These are phyloP conservation scores for Croton laevigatus DNA, from an alignment of 441 rosid species.

Conservation along the genomic window DNA sequence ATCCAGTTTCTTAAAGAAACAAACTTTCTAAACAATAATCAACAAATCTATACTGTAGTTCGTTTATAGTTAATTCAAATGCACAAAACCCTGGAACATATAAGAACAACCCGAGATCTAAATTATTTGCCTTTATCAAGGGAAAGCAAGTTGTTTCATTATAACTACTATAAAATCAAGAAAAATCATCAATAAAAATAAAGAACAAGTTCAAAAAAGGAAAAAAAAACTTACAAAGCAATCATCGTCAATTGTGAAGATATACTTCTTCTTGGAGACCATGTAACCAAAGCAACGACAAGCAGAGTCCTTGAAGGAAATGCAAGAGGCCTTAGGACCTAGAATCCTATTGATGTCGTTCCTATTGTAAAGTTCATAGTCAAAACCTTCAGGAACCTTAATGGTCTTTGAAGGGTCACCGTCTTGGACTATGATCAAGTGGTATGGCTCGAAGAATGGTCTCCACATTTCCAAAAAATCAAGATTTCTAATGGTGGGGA, in stretches of 20 bases:
- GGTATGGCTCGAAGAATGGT: conserved; percentile 84
- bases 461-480: conserved; percentile 97
- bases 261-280: conserved; percentile 97
- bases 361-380: conserved; percentile 87
- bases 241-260: conserved; percentile 94
- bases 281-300: conserved; percentile 94
- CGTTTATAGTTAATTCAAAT: background rate
- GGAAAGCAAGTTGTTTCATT: background rate
- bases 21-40: background rate
- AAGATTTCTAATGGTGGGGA: conserved; percentile 89
- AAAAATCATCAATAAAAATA: too few relatives aligned
- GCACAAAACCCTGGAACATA: background rate
- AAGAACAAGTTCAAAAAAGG: background rate
- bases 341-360: conserved; percentile 81
- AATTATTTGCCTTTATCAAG: background rate
- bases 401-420: conserved; percentile 86
- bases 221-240: conserved; percentile 71
- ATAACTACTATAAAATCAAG: too few relatives aligned
- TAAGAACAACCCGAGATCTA: background rate
- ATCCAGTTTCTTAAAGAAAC: conserved; percentile 6
- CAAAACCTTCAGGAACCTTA: conserved; percentile 81
- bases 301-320: conserved; percentile 98
- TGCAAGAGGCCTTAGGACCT: conserved; percentile 94
- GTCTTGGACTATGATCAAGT: conserved; percentile 89
- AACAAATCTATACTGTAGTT: background rate